Evolutionary conservation across 306 rosid genomes (phyloP).

Genomic region (Phaseolus lunatus): DNA sequence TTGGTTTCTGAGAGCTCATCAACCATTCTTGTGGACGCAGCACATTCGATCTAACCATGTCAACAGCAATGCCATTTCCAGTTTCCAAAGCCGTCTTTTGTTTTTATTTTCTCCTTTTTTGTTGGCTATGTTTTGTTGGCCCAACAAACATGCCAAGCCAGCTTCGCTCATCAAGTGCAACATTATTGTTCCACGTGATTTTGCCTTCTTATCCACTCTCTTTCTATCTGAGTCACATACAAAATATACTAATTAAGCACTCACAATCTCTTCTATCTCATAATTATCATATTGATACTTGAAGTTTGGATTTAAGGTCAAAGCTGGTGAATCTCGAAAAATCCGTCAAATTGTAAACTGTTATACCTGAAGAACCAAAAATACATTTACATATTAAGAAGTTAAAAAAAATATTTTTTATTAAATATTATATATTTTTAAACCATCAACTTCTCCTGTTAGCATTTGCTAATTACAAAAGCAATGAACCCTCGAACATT

Average conservation of each 20-base stretch:
- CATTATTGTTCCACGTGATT: constrained; percentile 40
- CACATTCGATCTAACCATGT: not conserved
- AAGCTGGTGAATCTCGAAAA: too few species aligned
- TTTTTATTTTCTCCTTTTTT: not conserved
- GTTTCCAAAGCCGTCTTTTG: constrained; percentile 1
- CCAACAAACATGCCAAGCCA: constrained; percentile 34
- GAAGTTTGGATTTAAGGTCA: too few species aligned
- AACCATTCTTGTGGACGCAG: constrained; percentile 11
- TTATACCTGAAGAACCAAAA: too few species aligned
- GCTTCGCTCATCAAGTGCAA: constrained; percentile 31
- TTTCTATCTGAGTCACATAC: not conserved
- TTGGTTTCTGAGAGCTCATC: constrained; percentile 19
- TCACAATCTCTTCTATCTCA: not conserved
- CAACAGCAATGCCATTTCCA: constrained; percentile 25
- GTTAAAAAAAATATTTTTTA: too few species aligned
- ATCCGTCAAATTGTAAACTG: too few species aligned
- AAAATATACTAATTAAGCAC: not conserved
- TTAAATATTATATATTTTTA: too few species aligned
- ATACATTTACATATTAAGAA: too few species aligned
- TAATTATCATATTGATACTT: too few species aligned
- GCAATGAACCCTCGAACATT: too few species aligned
- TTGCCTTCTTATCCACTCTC: not conserved
- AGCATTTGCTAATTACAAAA: not conserved
- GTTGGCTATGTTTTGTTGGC: not conserved
- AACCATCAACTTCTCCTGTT: not conserved